These are phyloP conservation scores for Trichophyton mentagrophytes DNA, from an alignment of 2,329 filamentous ascomycete species.

Conservation along the genomic window DNA sequence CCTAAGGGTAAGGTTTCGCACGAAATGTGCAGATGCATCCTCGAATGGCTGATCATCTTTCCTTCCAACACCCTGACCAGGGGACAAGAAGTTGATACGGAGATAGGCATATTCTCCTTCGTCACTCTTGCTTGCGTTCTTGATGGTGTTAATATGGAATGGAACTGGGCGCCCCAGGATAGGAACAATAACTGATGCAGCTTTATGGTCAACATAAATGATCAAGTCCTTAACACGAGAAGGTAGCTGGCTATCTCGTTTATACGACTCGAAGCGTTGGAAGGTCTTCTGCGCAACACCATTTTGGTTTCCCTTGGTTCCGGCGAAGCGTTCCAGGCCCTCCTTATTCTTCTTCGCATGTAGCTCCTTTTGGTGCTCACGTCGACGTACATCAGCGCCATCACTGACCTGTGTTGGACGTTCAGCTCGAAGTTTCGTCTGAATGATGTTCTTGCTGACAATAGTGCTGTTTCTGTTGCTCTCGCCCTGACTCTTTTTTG, in stretches of 20 bases:
- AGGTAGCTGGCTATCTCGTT: conserved; percentile 90
- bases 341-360: conserved; percentile 80
- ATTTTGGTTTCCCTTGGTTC: conserved; percentile 71
- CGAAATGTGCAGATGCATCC: conserved; percentile 88
- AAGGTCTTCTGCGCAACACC: conserved; percentile 95
- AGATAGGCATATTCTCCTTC: conserved; percentile 90
- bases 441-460: conserved; percentile 88
- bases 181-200: conserved; percentile 76
- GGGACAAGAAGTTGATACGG: conserved; percentile 92
- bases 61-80: conserved; percentile 88
- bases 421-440: conserved; percentile 82
- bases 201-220: conserved; percentile 84
- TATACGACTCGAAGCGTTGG: conserved; percentile 98
- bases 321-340: conserved; percentile 71
- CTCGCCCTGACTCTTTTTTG: conserved; percentile 71
- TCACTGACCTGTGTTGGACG: conserved; percentile 79
- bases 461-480: conserved; percentile 72
- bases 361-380: conserved; percentile 84
- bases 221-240: conserved; percentile 68
- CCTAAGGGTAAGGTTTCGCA: conserved; percentile 87
- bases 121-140: conserved; percentile 95
- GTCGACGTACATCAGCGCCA: conserved; percentile 72
- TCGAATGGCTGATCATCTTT: conserved; percentile 98
- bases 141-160: conserved; percentile 97
- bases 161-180: conserved; percentile 96